Base-by-base conservation (phyloP, 1,284 basidiomycete genomes). In the Marasmius sp. region DNA sequence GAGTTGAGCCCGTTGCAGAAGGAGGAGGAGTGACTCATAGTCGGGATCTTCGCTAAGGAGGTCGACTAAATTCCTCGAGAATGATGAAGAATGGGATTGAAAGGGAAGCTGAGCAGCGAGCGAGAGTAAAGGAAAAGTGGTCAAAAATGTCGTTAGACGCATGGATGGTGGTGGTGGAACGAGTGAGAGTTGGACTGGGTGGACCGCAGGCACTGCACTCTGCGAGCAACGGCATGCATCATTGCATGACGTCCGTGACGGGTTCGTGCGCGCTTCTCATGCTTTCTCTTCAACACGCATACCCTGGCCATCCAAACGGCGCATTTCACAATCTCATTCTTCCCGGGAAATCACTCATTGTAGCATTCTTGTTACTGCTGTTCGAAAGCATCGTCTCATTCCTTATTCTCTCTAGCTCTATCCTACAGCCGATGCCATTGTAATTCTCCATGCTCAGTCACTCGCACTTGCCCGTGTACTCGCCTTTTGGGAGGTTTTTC, bases 1-100 rank as follows among this genome's bases (percentile, higher is more conserved):
- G 61, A 98, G 87, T 62, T 90, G 89, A 3, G 96, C 86, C 11
- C 88, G 85, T 74, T 98, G 95, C 8, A 99, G 81, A 8, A 98
- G 85, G 48, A 77, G 77, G 12, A 99, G 77, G 33, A 99, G 82
- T 49, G 87, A 89, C 1, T 87, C 82, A 72, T 95, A 96, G 73
- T 97, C 88, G 2, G 85, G 78, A 66, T 95, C 94, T 2, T 78
- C 77, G 33, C 80, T 84, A 61, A 99, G 86, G 36, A 86, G 82
- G 68, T 97, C 94, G 66, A 97, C 82, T 61, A 98, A 80, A 49
- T 90, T 94, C 16, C 68, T 76, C 0, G 86, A 81, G 39, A 76
- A 60, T 12, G 68, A 64, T 4, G 62, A 57, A 50, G 48, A 50
- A 33, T 27, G 50, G 16, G 50, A 16, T 27, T 11, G 16, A 27